phyloP scores from a whole-genome alignment of 2,329 filamentous ascomycete genomes.

The Neonectria sp. region DNA sequence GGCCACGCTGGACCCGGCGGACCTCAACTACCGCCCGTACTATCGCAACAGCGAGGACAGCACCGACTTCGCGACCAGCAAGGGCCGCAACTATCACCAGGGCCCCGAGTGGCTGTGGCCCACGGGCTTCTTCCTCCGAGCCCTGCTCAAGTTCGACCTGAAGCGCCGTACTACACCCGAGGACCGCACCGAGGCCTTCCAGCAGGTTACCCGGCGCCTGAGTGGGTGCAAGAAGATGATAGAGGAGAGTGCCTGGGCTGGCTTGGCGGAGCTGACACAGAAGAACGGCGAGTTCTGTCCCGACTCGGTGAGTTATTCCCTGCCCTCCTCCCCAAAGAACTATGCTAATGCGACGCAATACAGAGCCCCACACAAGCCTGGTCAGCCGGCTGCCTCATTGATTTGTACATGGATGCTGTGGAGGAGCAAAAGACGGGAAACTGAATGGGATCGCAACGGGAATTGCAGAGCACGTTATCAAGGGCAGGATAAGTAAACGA shows the following conservation, averaged over 20 bases:
- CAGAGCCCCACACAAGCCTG: conserved; percentile 96
- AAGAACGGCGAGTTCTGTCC: conserved; percentile 86
- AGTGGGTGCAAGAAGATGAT: conserved; percentile 90
- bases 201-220: conserved; percentile 90
- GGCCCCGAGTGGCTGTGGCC: conserved; percentile 99
- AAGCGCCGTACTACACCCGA: conserved; percentile 72
- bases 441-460: conserved; percentile 5
- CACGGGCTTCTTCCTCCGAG: conserved; percentile 93
- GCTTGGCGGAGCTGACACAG: conserved; percentile 93
- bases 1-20: conserved; percentile 93
- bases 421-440: conserved; percentile 60
- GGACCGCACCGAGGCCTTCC: conserved; percentile 88
- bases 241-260: conserved; percentile 86
- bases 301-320: conserved; percentile 80
- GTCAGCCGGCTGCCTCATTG: conserved; percentile 95
- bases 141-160: conserved; percentile 91
- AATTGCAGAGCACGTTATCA: conserved; percentile 28
- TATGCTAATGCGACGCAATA: conserved; percentile 29
- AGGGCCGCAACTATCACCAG: conserved; percentile 98
- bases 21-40: conserved; percentile 94
- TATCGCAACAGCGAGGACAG: conserved; percentile 97
- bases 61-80: conserved; percentile 90
- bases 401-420: conserved; percentile 93
- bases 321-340: background rate
- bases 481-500: conserved; percentile 20